A percentile compares a stretch with the other conserved stretches of the same genome.
phyloP scores from a whole-genome alignment of 75 land plant genomes.

The Pinus tabuliformis region DNA sequence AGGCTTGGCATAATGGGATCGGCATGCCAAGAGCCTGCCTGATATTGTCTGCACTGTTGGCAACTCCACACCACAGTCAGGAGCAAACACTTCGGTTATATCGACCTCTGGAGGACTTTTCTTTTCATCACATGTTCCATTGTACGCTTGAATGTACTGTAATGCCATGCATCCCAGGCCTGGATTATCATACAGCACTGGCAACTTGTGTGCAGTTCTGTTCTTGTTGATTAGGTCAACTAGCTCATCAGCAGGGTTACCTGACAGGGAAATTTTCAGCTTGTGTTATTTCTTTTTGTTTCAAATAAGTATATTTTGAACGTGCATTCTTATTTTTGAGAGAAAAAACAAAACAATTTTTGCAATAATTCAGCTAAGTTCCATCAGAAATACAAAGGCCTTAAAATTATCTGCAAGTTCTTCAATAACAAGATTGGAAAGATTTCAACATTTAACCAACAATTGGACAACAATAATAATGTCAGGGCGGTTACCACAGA shows the following conservation, averaged over 20 bases:
- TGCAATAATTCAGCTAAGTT: no score
- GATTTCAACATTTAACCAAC: no score
- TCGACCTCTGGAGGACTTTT: constrained; percentile 38
- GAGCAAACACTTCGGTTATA: constrained; percentile 60
- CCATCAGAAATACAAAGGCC: no score
- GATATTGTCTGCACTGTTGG: constrained; percentile 62
- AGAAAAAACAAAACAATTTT: no score
- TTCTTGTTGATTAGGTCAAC: constrained; percentile 54
- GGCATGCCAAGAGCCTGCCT: constrained; percentile 51
- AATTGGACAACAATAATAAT: no score
- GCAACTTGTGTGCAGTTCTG: constrained; percentile 40
- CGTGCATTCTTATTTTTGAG: no score
- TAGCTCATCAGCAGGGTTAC: constrained; percentile 64
- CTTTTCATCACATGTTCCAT: constrained; percentile 36
- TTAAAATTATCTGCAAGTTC: no score
- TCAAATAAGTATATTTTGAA: no score
- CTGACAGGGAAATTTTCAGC: constrained; percentile 13
- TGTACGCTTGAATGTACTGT: constrained; percentile 45
- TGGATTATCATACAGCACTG: constrained; percentile 38
- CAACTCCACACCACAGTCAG: constrained; percentile 73
- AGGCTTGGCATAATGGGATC: constrained; percentile 36
- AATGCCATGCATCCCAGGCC: constrained; percentile 83
- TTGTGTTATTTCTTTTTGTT: no score
- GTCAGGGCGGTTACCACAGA: no score
- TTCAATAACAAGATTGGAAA: no score